Percentiles rank a stretch among this genome's conserved stretches.
These are phyloP conservation scores for Pichia sp. DNA, from an alignment of 1,139 yeast genomes.

Conservation along the genomic window DNA sequence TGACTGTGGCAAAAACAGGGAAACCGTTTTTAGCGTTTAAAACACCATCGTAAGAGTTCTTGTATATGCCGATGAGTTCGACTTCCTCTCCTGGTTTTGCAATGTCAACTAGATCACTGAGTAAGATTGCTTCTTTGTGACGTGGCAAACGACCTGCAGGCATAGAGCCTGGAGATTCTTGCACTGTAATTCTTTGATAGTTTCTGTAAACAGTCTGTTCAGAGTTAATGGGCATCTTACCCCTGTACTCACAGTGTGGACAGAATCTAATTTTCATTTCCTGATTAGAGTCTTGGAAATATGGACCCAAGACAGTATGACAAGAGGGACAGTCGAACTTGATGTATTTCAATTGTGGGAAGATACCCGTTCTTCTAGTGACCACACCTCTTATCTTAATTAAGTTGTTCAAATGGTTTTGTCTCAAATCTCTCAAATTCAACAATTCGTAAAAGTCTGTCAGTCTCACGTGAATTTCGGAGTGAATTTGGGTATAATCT, in stretches of 20 bases:
- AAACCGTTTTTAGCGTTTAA: constrained; percentile 94
- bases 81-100: constrained; percentile 98
- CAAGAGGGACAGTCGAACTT: constrained; percentile 93
- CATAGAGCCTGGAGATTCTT: constrained; percentile 95
- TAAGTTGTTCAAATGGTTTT: constrained; percentile 72
- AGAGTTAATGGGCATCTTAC: constrained; percentile 84
- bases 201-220: constrained; percentile 93
- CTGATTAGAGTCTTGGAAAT: constrained; percentile 80
- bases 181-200: constrained; percentile 87
- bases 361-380: constrained; percentile 95
- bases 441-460: constrained; percentile 70
- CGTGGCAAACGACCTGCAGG: constrained; percentile 98
- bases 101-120: constrained; percentile 87
- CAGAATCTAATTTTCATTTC: constrained; percentile 85
- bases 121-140: constrained; percentile 83
- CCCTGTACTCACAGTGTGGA: constrained; percentile 86
- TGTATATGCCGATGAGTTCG: constrained; percentile 89
- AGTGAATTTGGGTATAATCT: constrained; percentile 86
- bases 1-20: constrained; percentile 92
- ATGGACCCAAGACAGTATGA: constrained; percentile 89
- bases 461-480: constrained; percentile 89
- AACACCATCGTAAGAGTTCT: constrained; percentile 87
- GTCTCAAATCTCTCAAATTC: constrained; percentile 83
- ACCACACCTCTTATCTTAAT: constrained; percentile 92
- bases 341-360: constrained; percentile 92